Percentiles rank a stretch among this genome's conserved stretches.
Conservation (phyloP, 2,329 filamentous ascomycete genomes). For the Cladobotryum protrusum region DNA sequence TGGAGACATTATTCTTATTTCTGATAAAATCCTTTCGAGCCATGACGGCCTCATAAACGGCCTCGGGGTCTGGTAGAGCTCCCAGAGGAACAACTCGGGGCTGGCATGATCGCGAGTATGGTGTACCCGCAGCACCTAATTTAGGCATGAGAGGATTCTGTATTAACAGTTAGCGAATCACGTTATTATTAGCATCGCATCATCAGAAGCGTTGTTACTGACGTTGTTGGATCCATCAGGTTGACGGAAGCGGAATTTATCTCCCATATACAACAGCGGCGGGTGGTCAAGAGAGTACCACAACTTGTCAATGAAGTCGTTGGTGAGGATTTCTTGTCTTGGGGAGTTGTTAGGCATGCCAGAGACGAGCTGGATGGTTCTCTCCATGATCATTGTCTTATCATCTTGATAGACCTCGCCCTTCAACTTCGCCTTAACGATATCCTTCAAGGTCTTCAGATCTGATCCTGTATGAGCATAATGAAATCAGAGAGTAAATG, state of each 20-base stretch:
- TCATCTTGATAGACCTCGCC: slow-evolving; percentile 62
- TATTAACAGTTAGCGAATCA: background rate
- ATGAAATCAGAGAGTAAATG: background rate
- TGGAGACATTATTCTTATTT: slow-evolving; percentile 68
- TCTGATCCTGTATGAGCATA: slow-evolving; percentile 36
- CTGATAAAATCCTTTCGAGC: slow-evolving; percentile 41
- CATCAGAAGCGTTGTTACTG: slow-evolving; percentile 10
- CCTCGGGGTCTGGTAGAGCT: slow-evolving; percentile 59
- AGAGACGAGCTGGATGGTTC: slow-evolving; percentile 63
- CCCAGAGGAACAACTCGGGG: slow-evolving; percentile 54
- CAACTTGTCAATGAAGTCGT: slow-evolving; percentile 60
- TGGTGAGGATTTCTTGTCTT: slow-evolving; percentile 56
- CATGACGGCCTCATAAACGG: slow-evolving; percentile 60
- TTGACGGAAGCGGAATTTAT: slow-evolving; percentile 58
- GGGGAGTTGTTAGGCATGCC: slow-evolving; percentile 57
- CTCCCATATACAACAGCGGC: slow-evolving; percentile 57
- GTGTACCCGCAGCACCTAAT: slow-evolving; percentile 60
- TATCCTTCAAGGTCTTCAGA: slow-evolving; percentile 53
- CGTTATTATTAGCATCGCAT: too few species aligned
- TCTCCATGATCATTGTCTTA: slow-evolving; percentile 72
- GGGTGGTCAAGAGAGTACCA: slow-evolving; percentile 70
- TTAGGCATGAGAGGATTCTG: slow-evolving; percentile 59
- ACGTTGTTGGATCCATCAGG: slow-evolving; percentile 66
- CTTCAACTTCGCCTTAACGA: slow-evolving; percentile 57
- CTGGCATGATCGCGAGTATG: slow-evolving; percentile 60